These are phyloP conservation scores for Erodium maritimum DNA, from an alignment of 345 rosid genomes.

Conservation along the genomic window DNA sequence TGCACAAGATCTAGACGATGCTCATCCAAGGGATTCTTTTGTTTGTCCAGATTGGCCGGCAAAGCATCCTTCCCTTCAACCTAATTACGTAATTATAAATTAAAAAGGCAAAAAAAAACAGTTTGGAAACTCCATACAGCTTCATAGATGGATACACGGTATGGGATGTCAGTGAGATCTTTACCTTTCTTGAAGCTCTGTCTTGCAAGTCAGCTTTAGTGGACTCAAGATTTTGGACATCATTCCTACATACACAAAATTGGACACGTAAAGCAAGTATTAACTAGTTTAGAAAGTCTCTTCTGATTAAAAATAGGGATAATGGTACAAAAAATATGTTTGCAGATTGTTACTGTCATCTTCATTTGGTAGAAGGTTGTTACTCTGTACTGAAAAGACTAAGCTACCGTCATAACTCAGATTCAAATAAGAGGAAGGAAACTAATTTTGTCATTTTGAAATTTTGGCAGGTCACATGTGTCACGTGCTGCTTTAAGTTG, in stretches of 20 bases:
- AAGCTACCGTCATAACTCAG: too few relatives aligned
- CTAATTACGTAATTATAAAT: conserved; percentile 37
- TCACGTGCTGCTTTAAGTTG: too few relatives aligned
- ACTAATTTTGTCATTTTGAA: too few relatives aligned
- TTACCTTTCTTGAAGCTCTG: conserved; percentile 63
- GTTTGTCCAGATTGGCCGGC: conserved; percentile 45
- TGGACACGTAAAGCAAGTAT: background rate
- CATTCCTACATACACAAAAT: conserved; percentile 32
- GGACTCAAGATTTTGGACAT: conserved; percentile 59
- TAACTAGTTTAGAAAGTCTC: background rate
- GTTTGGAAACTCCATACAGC: background rate
- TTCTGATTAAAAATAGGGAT: too few relatives aligned
- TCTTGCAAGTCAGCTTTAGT: conserved; percentile 48
- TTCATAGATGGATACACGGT: conserved; percentile 2
- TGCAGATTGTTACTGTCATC: too few relatives aligned
- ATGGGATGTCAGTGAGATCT: conserved; percentile 1
- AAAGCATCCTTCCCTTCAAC: conserved; percentile 48
- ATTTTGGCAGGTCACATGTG: too few relatives aligned
- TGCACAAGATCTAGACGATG: conserved; percentile 62
- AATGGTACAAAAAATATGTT: too few relatives aligned
- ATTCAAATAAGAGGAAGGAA: too few relatives aligned
- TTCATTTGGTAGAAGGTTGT: too few relatives aligned
- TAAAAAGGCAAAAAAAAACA: background rate
- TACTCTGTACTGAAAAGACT: too few relatives aligned
- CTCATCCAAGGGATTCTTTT: conserved; percentile 50